Evolutionary conservation across 192 early-diverging fungal species (phyloP), one percentile per base, ranked within the genome.

Genomic region (Podila horticola): DNA sequence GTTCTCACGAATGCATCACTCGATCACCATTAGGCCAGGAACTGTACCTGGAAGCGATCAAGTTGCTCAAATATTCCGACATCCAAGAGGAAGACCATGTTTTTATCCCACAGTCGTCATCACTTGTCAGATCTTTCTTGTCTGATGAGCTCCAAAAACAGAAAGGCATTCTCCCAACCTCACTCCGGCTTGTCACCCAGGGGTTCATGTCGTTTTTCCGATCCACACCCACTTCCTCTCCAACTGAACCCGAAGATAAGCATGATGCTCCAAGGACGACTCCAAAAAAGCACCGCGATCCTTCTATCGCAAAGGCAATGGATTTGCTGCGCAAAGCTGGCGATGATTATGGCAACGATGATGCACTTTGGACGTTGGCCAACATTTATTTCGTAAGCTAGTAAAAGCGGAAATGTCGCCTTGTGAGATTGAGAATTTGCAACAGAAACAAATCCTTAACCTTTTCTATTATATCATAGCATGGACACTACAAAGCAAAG

Each of bases 311-410:
- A 28, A 71, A 49, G 24, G 88, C 88, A 3, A 72, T 86, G 29
- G 68, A 74, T 48, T 52, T 88, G 26, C 67, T 94, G 4, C 52
- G 83, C 24, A 60, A 74, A 57, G 84, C 92, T 45, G 91, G 77
- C 45, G 72, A 82, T 50, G 74, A 86, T 8, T 74, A 83, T 64
- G 63, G 67, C 2, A 69, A 91, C 55, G 72, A 85, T 55, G 92
- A 91, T 64, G 90, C 94, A 3, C 69, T 89, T 22, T 86, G 88
- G 79, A 82, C 85, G 29, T 79, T 94, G 34, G 95, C 90, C 22
- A 90, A 95, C 30, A 92, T 96, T 76, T 75, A 88, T 65, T 87
- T 95, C 84, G 92, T 93, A 84, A 84, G 91, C 11, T 59, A 22
- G n/a, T 8, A 45, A 31, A 36, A 17, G 28, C 10, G 58, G 6